These are phyloP conservation scores for Mimosa pudica DNA, from an alignment of 306 rosid species.

Conservation along the genomic window DNA sequence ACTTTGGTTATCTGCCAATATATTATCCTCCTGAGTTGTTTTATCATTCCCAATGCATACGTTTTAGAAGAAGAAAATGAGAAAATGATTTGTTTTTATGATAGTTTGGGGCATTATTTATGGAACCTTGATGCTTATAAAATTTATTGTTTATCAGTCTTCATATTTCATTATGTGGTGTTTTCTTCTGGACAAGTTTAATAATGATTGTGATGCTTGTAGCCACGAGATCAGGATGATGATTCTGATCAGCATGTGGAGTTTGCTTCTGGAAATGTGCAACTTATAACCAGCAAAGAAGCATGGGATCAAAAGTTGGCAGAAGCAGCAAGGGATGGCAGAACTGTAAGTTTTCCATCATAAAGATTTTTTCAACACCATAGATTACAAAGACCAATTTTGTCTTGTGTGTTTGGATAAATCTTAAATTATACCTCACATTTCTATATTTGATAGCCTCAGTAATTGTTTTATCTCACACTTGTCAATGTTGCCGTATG, in stretches of 20 bases:
- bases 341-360: conserved; percentile 59
- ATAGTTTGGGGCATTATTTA: conserved; percentile 20
- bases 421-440: conserved; percentile 8
- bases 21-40: conserved; percentile 1
- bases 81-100: conserved; percentile 8
- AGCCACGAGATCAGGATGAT: conserved; percentile 46
- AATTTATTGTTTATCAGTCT: conserved; percentile 13
- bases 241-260: conserved; percentile 67
- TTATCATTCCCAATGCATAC: background rate
- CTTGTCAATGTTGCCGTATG: background rate
- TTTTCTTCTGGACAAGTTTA: conserved; percentile 22
- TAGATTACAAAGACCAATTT: conserved; percentile 26
- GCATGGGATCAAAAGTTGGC: conserved; percentile 83
- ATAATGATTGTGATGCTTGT: conserved; percentile 42
- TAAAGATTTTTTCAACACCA: background rate
- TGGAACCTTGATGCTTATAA: conserved; percentile 24
- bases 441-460: conserved; percentile 13
- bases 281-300: conserved; percentile 74
- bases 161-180: background rate
- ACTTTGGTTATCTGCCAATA: background rate
- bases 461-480: background rate
- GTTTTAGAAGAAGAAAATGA: background rate
- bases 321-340: conserved; percentile 83
- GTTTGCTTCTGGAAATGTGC: conserved; percentile 71
- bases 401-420: conserved; percentile 24